Evolutionary conservation across 306 rosid genomes (phyloP), one percentile per base, ranked within the genome.

Genomic region (Cucurbita moschata): DNA sequence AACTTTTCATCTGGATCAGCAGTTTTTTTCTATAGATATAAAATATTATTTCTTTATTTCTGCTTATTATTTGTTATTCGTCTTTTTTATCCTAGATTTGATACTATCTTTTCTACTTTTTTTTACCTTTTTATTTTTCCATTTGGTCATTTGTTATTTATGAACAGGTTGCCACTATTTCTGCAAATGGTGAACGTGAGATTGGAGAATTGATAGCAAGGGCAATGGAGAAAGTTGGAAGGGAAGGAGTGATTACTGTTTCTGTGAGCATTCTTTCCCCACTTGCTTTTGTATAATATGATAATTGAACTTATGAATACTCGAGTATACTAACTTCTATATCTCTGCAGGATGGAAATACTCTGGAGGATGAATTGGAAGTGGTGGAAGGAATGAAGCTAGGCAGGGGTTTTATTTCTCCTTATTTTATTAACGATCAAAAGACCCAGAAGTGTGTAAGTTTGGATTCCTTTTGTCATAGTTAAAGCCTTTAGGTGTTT

Each of bases 161-260:
- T 26, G 15, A 53, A 55, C 74, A 94, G 97, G 98, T 94, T 79
- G 98, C 88, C 46, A 90, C 97, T 19, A 94, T 94, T 84, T 94
- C 98, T 65, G 96, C 98, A 37, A 94, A 94, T 67, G 97, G 98
- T 56, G 98, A 94, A 79, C 81, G 76, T 51, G 97, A 90, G 62
- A 90, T 94, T 75, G 98, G 98, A 30, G 97, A 90, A 81, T 66
- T 94, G 80, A 86, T 94, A 72, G 98, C 92, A 16, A 94, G 86
- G 77, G 98, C 98, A 78, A 90, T 94, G 98, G 98, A 89, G 83
- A 90, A 89, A 85, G 98, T 94, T 81, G 97, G 98, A 72, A 90
- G 89, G 89, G 90, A 90, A 79, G 98, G 98, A 79, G 94, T 94
- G 71, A 90, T 94, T 74, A 94, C 97, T 42, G 96, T 94, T 59